Evolutionary conservation across 2,329 filamentous ascomycete genomes (phyloP).

Genomic region (Chrysoporthe austroafricana): DNA sequence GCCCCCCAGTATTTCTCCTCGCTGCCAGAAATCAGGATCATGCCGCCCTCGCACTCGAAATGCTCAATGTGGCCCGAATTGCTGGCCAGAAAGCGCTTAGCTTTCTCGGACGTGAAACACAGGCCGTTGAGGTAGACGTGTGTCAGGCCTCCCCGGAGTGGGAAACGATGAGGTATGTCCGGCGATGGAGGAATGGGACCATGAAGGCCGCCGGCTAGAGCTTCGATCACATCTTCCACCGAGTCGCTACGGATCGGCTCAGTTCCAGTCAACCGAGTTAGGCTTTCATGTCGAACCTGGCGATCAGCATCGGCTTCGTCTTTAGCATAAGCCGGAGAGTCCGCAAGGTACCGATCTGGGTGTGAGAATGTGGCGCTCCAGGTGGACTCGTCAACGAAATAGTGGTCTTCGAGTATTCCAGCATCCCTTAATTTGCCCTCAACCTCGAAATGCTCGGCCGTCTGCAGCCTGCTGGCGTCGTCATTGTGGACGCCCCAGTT

Average conservation of each 20-base stretch:
- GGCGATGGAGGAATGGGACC: conserved; percentile 18
- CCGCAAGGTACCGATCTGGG: conserved; percentile 51
- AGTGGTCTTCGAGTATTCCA: conserved; percentile 42
- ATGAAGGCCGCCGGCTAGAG: conserved; percentile 21
- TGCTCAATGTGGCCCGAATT: conserved; percentile 54
- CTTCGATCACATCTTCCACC: conserved; percentile 16
- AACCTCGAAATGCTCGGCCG: conserved; percentile 43
- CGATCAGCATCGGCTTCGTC: not conserved
- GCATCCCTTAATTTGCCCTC: conserved; percentile 50
- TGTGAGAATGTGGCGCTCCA: conserved; percentile 50
- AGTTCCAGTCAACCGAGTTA: not conserved
- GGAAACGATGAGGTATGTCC: conserved; percentile 20
- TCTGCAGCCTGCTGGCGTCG: conserved; percentile 37
- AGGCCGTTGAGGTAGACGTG: conserved; percentile 60
- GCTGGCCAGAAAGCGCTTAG: conserved; percentile 48
- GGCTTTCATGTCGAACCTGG: not conserved
- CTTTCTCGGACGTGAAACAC: conserved; percentile 46
- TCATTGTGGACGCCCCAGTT: conserved; percentile 41
- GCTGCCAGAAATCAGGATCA: conserved; percentile 39
- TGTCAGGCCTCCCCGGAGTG: conserved; percentile 46
- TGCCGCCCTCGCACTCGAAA: conserved; percentile 51
- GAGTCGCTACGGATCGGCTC: conserved; percentile 22
- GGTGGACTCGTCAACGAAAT: conserved; percentile 52
- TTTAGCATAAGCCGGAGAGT: conserved; percentile 49
- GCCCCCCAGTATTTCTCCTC: not conserved